Evolutionary conservation across 495 filamentous ascomycete genomes (phyloP), one percentile per base, ranked within the genome.

Genomic region (Aspergillus sparsus): DNA sequence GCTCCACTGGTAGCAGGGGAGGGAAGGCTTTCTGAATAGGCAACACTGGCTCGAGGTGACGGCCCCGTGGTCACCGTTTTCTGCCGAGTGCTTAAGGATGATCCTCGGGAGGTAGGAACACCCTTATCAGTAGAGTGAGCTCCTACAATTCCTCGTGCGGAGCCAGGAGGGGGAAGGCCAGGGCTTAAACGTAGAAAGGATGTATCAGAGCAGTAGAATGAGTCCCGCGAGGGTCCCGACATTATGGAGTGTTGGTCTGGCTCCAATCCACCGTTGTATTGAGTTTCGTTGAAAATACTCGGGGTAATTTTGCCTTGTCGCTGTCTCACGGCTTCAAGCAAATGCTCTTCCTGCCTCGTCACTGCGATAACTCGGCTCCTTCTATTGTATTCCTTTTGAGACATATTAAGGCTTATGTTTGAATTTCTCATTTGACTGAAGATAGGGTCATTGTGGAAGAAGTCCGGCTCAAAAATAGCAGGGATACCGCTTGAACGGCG

Each of bases 331-430:
- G 90, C 89, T 62, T 90, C 89, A 7, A 97, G 76, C 6, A 97
- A 77, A 68, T 89, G 84, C 67, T 92, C 88, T 69, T 97, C 92
- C 71, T 96, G 90, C 53, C 85, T 81, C 0, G 91, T 96, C 50
- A 96, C 91, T 0, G 89, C 87, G 83, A 97, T 94, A 41, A 94
- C 77, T 39, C 87, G 86, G 52, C 84, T 87, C 62, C 81, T 79
- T 21, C 76, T 66, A 50, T 78, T 74, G 18, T 69, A 64, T 42
- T 77, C 70, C 39, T 67, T 73, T 49, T 72, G 56, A 36, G 62
- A 46, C 15, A 51, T 37, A 10, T n/a, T 34, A 1, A 56, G 35
- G 33, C 15, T 52, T 41, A 37, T 49, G 31, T 12, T 21, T 6
- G 27, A 34, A 8, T 8, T 7, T 33, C 45, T 57, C 15, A 13